phyloP scores from a whole-genome alignment of 106 monocot genomes.

The Acorus gramineus region DNA sequence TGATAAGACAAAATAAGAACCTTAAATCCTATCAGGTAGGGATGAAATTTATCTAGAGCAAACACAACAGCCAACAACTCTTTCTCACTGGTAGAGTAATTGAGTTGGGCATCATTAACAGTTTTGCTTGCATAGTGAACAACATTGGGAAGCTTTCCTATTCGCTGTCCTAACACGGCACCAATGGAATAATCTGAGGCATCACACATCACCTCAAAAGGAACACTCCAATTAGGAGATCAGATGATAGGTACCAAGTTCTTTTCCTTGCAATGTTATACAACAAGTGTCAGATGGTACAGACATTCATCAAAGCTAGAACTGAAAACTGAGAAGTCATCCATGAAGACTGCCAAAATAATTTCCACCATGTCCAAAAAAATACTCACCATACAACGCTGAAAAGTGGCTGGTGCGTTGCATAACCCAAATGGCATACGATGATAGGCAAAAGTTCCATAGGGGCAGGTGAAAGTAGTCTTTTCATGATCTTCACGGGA shows the following conservation, averaged over 20 bases:
- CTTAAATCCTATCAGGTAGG: too few relatives aligned
- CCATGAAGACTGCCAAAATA: neutral
- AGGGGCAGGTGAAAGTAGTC: constrained; percentile 1
- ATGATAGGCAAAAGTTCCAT: constrained; percentile 1
- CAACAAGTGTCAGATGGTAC: neutral
- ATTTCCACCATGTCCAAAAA: neutral
- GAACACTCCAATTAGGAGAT: neutral
- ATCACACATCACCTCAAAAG: neutral
- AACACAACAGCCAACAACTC: too few relatives aligned
- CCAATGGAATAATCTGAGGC: neutral
- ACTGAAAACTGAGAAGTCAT: constrained; percentile 7
- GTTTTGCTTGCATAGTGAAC: neutral
- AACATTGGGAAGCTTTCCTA: neutral
- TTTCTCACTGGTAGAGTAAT: too few relatives aligned
- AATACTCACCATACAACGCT: constrained; percentile 7
- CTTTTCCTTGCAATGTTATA: neutral
- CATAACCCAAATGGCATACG: constrained; percentile 8
- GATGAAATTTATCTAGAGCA: too few relatives aligned
- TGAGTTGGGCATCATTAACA: neutral
- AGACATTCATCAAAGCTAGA: neutral
- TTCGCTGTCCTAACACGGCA: too few relatives aligned
- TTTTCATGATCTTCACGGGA: constrained; percentile 4
- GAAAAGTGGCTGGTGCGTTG: constrained; percentile 3
- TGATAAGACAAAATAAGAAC: too few relatives aligned
- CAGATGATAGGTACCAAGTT: constrained; percentile 2